phyloP scores from a whole-genome alignment of 2,329 filamentous ascomycete species.

The Monosporascus sp. region DNA sequence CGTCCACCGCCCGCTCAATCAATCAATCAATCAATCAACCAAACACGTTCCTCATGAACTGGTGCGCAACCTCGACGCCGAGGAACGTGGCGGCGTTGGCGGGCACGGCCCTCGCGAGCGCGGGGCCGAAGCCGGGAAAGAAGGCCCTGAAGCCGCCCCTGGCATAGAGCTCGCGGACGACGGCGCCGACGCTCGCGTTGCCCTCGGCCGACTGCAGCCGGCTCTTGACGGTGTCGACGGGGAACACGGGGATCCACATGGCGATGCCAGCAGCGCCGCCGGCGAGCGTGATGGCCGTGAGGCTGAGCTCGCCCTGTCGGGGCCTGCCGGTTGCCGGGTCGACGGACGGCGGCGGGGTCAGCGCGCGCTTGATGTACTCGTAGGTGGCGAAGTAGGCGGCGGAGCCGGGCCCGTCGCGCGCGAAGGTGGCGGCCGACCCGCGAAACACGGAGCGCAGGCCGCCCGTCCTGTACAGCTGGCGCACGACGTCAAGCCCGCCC shows the following conservation, averaged over 20 bases:
- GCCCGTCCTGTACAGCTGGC: constrained; percentile 87
- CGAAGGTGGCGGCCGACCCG: constrained; percentile 83
- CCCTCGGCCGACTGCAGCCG: constrained; percentile 87
- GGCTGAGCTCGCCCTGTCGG: constrained; percentile 64
- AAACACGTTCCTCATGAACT: constrained; percentile 74
- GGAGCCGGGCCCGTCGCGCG: constrained; percentile 85
- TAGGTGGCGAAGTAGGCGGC: constrained; percentile 97
- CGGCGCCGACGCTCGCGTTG: constrained; percentile 71
- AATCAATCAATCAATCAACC: constrained; percentile 27
- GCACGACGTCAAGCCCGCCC: constrained; percentile 83
- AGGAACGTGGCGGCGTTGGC: constrained; percentile 95
- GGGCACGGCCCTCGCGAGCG: constrained; percentile 85
- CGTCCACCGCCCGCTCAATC: too few species aligned
- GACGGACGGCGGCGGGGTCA: constrained; percentile 81
- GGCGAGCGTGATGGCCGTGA: constrained; percentile 77
- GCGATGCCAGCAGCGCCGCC: constrained; percentile 89
- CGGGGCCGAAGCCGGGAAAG: constrained; percentile 94
- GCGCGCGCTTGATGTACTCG: constrained; percentile 83
- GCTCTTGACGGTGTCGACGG: constrained; percentile 93
- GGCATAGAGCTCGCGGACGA: constrained; percentile 76
- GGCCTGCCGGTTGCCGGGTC: constrained; percentile 68
- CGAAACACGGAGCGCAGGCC: constrained; percentile 90
- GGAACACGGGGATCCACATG: constrained; percentile 99
- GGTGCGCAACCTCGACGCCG: constrained; percentile 77
- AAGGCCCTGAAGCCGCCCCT: constrained; percentile 84